Evolutionary conservation across 2,329 filamentous ascomycete species (phyloP), one percentile per base, ranked within the genome.

Genomic region (Monilinia fructicola): DNA sequence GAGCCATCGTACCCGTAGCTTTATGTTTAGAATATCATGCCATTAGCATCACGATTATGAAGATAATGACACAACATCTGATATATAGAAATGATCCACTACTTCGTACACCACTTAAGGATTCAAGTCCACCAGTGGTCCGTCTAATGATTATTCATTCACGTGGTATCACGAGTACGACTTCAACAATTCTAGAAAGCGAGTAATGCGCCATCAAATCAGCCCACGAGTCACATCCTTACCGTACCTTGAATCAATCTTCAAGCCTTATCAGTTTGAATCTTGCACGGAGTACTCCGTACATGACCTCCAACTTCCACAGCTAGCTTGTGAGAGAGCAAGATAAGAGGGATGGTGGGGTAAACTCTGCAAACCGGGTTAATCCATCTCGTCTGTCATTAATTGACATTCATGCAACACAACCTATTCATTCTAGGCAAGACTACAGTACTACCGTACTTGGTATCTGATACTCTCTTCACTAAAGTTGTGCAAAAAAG

Each of bases 401-500:
- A 48, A 35, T 46, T 46, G 26, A 60, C 48, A 23, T 48, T 35
- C 31, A n/a, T 60, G 40, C 40, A 48, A 48, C 56, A 42, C 9
- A 58, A 58, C 3, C 26, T 31, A 9, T 46, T 46, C 44, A 46
- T 46, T 1, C 5, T 35, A 35, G 31, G 31, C 6, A 31, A 46
- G 44, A 18, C 26, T 18, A 28, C 11, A 4, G 50, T 53, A 53
- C 23, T 18, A 28, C 11, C 11, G 50, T 53, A 53, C 23, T 28
- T 26, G n/a, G 18, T 21, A 18, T 18, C 44, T 46, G 21, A 35
- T 35, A 35, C 31, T 35, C 31, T 35, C 31, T 35, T 35, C 44
- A 46, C 44, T 46, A 53, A 46, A 59, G 42, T 59, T 60, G 40
- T 60, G 56, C 56, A 60, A 60, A 60, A 48, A 60, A 48, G 56